A percentile compares a stretch with the other conserved stretches of the same genome.
Conservation (phyloP, 805 yeast species). For the Wickerhamomyces chambardii region DNA sequence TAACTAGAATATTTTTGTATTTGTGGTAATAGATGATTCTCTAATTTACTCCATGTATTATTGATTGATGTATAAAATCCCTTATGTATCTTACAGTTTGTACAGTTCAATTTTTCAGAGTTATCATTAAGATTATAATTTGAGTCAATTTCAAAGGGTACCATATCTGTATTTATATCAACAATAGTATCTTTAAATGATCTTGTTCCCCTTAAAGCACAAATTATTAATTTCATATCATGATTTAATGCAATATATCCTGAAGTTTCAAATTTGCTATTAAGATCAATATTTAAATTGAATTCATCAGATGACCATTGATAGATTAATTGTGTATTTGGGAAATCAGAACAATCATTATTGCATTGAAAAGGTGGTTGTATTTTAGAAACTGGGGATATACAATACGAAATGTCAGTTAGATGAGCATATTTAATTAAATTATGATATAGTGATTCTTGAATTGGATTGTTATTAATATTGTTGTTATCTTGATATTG, state of each 20-base stretch:
- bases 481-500: neutral
- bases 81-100: slow-evolving; percentile 13
- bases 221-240: slow-evolving; percentile 2
- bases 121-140: too few relatives aligned
- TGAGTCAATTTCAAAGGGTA: slow-evolving; percentile 3
- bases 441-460: slow-evolving; percentile 7
- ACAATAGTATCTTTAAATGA: slow-evolving; percentile 17
- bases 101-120: slow-evolving; percentile 1
- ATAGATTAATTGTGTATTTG: slow-evolving; percentile 10
- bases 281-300: slow-evolving; percentile 1
- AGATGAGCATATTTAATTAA: slow-evolving; percentile 10
- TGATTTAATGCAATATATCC: slow-evolving; percentile 16
- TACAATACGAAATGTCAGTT: slow-evolving; percentile 18
- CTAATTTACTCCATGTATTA: slow-evolving; percentile 7
- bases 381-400: slow-evolving; percentile 12
- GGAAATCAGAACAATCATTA: slow-evolving; percentile 13
- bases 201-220: slow-evolving; percentile 16
- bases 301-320: slow-evolving; percentile 17
- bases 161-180: slow-evolving; percentile 17
- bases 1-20: neutral
- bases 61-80: slow-evolving; percentile 12
- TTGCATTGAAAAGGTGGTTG: slow-evolving; percentile 15
- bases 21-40: neutral
- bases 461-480: neutral
- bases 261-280: slow-evolving; percentile 12